These are phyloP conservation scores for Dictyostelium brefeldianum DNA, from an alignment of 78 protist genomes.

Conservation along the genomic window DNA sequence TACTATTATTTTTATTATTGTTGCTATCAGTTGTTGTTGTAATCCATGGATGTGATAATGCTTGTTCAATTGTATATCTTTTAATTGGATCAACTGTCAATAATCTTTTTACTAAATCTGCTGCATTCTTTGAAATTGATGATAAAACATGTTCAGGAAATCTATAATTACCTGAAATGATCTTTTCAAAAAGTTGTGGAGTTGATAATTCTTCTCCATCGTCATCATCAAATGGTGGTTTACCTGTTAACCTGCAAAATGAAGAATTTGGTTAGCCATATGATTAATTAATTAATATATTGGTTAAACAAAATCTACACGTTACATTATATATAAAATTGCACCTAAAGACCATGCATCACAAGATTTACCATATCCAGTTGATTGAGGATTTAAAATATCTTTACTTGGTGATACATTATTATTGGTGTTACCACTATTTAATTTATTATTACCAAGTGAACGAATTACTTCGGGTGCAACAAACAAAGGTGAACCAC, in stretches of 20 bases:
- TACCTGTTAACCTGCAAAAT: slow-evolving; percentile 36
- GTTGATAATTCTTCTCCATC: slow-evolving; percentile 15
- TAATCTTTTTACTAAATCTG: slow-evolving; percentile 87
- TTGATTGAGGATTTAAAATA: neutral
- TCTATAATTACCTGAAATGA: slow-evolving; percentile 22
- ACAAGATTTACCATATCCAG: slow-evolving; percentile 69
- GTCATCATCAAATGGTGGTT: slow-evolving; percentile 54
- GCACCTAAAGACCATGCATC: slow-evolving; percentile 83
- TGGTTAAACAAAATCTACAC: neutral
- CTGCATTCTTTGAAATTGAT: neutral
- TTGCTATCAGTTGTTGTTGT: neutral
- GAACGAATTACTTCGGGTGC: slow-evolving; percentile 73
- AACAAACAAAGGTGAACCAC: slow-evolving; percentile 72
- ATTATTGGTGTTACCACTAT: neutral
- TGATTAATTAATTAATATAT: neutral
- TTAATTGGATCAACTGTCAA: slow-evolving; percentile 87
- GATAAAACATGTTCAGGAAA: slow-evolving; percentile 17
- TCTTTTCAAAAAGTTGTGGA: slow-evolving; percentile 31
- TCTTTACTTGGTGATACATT: neutral
- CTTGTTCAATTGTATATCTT: slow-evolving; percentile 88
- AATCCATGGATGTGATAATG: slow-evolving; percentile 92
- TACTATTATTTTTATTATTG: neutral
- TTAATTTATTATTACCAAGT: neutral
- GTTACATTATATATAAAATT: slow-evolving; percentile 47
- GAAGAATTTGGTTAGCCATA: neutral